These are phyloP conservation scores for Drechslera avenae DNA, from an alignment of 2,329 filamentous ascomycete species.

Conservation along the genomic window DNA sequence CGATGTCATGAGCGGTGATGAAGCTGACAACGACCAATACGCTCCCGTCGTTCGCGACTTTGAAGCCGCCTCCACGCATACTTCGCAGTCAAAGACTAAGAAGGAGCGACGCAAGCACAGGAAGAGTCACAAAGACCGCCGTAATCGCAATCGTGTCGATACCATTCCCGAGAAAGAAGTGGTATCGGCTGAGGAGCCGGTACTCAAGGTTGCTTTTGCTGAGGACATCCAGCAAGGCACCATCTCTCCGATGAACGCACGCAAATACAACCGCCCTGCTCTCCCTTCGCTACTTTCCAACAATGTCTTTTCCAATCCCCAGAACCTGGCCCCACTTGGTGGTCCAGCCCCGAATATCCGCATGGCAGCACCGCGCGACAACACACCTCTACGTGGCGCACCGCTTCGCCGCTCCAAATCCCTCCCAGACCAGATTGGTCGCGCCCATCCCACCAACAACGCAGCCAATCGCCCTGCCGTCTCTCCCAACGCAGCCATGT, in stretches of 20 bases:
- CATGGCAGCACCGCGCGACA: slow-evolving; percentile 36
- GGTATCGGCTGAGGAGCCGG: slow-evolving; percentile 11
- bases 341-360: slow-evolving; percentile 39
- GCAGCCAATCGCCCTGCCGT: slow-evolving; percentile 25
- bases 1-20: slow-evolving; percentile 58
- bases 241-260: slow-evolving; percentile 55
- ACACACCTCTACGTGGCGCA: slow-evolving; percentile 5
- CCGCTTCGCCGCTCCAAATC: slow-evolving; percentile 44
- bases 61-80: slow-evolving; percentile 44
- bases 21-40: slow-evolving; percentile 57
- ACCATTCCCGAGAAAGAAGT: slow-evolving; percentile 33
- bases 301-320: slow-evolving; percentile 65
- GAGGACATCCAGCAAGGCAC: slow-evolving; percentile 40
- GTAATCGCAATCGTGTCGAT: slow-evolving; percentile 45
- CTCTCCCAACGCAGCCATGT: slow-evolving; percentile 26
- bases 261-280: slow-evolving; percentile 59
- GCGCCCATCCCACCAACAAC: slow-evolving; percentile 24
- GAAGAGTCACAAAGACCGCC: slow-evolving; percentile 55
- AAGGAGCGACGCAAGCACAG: slow-evolving; percentile 49
- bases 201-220: slow-evolving; percentile 48
- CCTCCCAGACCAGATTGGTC: slow-evolving; percentile 45
- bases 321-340: slow-evolving; percentile 39
- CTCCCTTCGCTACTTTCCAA: slow-evolving; percentile 71
- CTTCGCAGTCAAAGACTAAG: slow-evolving; percentile 45
- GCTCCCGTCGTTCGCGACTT: slow-evolving; percentile 56